Evolutionary conservation across 495 filamentous ascomycete species (phyloP).

Genomic region (Aspergillus sclerotioniger): DNA sequence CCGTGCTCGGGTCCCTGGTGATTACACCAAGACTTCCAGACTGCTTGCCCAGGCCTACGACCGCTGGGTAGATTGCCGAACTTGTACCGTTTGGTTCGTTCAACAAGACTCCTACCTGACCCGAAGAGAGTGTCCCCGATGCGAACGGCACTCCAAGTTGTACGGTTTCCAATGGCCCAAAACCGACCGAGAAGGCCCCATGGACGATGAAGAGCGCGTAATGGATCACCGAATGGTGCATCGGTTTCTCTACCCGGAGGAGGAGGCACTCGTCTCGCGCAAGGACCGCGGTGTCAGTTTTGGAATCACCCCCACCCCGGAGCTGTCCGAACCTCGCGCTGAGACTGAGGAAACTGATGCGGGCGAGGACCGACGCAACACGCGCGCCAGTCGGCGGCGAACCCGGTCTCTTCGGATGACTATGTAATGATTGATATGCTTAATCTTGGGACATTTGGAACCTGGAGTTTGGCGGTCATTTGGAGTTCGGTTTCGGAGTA

Average conservation of each 20-base stretch:
- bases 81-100: conserved; percentile 77
- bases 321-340: conserved; percentile 38
- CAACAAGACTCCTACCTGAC: conserved; percentile 85
- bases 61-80: conserved; percentile 83
- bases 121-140: conserved; percentile 79
- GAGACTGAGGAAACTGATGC: conserved; percentile 40
- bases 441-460: conserved; percentile 5
- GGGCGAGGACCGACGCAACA: conserved; percentile 32
- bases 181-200: conserved; percentile 70
- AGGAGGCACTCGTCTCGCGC: conserved; percentile 58
- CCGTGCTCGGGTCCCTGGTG: conserved; percentile 60
- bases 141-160: conserved; percentile 91
- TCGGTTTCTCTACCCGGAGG: conserved; percentile 64
- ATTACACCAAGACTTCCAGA: conserved; percentile 71
- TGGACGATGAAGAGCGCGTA: conserved; percentile 73
- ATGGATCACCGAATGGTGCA: conserved; percentile 72
- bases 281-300: conserved; percentile 43
- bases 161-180: conserved; percentile 97
- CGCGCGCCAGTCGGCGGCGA: conserved; percentile 36
- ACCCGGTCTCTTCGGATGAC: conserved; percentile 39
- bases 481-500: background rate
- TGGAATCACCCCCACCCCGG: conserved; percentile 38
- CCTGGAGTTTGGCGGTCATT: conserved; percentile 4
- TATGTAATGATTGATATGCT: conserved; percentile 31
- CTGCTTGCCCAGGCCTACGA: conserved; percentile 71